Evolutionary conservation across 306 rosid genomes (phyloP).

Genomic region (Citrullus mucosospermus): DNA sequence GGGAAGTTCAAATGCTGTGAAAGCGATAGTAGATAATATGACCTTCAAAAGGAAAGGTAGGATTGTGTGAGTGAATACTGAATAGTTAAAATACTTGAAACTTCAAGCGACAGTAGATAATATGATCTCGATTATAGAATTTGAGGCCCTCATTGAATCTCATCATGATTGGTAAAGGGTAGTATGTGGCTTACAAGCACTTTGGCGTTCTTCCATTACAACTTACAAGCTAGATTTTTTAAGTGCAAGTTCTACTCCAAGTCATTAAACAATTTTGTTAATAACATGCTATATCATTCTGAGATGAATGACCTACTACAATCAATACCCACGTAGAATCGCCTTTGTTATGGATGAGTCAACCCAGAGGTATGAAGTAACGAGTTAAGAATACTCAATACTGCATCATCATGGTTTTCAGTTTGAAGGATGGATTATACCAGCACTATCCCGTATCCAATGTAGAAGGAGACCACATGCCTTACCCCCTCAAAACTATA

Average conservation of each 20-base stretch:
- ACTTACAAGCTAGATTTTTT: neutral
- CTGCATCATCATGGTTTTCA: neutral
- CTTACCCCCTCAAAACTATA: neutral
- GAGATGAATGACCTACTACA: neutral
- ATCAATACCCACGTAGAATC: neutral
- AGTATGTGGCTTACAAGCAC: neutral
- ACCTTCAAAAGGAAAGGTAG: slow-evolving; percentile 50
- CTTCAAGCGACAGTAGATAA: neutral
- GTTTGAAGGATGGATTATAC: neutral
- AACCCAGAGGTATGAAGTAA: too few species aligned
- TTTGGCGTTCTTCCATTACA: neutral
- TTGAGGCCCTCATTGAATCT: neutral
- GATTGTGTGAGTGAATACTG: neutral
- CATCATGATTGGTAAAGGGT: neutral
- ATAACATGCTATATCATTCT: neutral
- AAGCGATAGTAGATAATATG: slow-evolving; percentile 77
- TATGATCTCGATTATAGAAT: neutral
- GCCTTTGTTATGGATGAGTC: neutral
- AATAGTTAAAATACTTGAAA: neutral
- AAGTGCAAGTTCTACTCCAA: neutral
- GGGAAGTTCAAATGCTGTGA: slow-evolving; percentile 98
- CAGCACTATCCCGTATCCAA: neutral
- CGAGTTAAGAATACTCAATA: neutral
- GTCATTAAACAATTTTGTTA: neutral
- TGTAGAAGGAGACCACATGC: neutral